phyloP scores from a whole-genome alignment of 208 protist genomes.

The Tritrichomonas musculus region DNA sequence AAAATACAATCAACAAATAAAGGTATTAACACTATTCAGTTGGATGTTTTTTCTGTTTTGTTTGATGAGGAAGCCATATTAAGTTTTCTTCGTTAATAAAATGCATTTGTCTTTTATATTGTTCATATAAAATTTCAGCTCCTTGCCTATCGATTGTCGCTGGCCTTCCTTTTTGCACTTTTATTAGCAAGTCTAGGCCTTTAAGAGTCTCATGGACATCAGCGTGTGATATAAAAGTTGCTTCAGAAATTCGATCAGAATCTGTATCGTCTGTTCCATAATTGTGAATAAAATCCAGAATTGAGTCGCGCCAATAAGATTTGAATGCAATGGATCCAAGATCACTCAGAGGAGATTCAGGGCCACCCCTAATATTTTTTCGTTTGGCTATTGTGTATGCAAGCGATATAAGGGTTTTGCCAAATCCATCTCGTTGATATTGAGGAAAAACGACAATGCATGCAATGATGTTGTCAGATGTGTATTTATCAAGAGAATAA shows the following conservation, averaged over 20 bases:
- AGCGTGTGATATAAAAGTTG: background rate
- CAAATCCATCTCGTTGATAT: conserved; percentile 71
- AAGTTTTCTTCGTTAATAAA: too few relatives aligned
- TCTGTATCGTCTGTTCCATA: background rate
- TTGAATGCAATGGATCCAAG: conserved; percentile 65
- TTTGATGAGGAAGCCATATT: too few relatives aligned
- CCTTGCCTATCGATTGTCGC: too few relatives aligned
- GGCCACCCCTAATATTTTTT: conserved; percentile 85
- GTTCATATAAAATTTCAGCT: too few relatives aligned
- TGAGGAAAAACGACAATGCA: conserved; percentile 28
- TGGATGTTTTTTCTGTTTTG: too few relatives aligned
- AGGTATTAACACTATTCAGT: too few relatives aligned
- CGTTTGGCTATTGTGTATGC: conserved; percentile 90
- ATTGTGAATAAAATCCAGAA: conserved; percentile 62
- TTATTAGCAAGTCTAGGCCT: background rate
- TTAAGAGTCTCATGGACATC: background rate
- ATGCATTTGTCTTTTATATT: too few relatives aligned
- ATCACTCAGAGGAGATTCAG: conserved; percentile 97
- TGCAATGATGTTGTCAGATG: background rate
- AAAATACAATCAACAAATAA: too few relatives aligned
- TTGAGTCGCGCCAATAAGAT: conserved; percentile 60
- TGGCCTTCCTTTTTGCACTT: too few relatives aligned
- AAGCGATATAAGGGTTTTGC: conserved; percentile 92
- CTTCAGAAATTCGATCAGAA: background rate
- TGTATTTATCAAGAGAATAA: too few relatives aligned